phyloP scores from a whole-genome alignment of 2,329 filamentous ascomycete genomes.

The Boeremia exigua region DNA sequence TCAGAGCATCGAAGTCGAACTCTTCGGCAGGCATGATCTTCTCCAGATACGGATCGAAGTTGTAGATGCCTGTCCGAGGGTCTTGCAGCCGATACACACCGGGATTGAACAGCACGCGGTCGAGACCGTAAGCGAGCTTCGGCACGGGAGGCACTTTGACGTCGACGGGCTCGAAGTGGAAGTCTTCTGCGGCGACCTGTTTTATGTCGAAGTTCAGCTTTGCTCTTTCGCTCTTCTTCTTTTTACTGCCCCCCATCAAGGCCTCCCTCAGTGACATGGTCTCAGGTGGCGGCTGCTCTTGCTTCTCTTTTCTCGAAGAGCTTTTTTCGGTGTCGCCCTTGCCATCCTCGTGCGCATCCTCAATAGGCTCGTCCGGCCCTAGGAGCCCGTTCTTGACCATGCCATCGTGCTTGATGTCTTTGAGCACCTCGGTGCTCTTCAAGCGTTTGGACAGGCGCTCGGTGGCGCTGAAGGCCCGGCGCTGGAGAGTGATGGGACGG shows the following conservation, averaged over 20 bases:
- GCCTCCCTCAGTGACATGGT: slow-evolving; percentile 33
- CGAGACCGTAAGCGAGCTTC: slow-evolving; percentile 73
- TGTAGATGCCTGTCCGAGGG: slow-evolving; percentile 84
- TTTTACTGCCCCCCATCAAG: slow-evolving; percentile 23
- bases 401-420: slow-evolving; percentile 1
- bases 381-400: background rate
- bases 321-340: background rate
- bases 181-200: slow-evolving; percentile 31
- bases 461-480: slow-evolving; percentile 28
- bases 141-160: slow-evolving; percentile 64
- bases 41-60: slow-evolving; percentile 94
- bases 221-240: background rate
- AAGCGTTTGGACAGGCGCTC: slow-evolving; percentile 7
- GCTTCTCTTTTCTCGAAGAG: background rate
- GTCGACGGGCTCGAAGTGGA: slow-evolving; percentile 48
- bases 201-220: slow-evolving; percentile 31
- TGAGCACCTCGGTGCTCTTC: slow-evolving; percentile 3
- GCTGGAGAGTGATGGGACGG: slow-evolving; percentile 6
- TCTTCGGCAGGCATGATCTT: slow-evolving; percentile 91
- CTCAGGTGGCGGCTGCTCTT: background rate
- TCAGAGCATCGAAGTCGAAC: slow-evolving; percentile 88
- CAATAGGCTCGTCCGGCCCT: background rate
- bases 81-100: slow-evolving; percentile 92
- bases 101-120: slow-evolving; percentile 90
- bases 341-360: background rate